These are phyloP conservation scores for Geranomyces michiganensis DNA, from an alignment of 192 early-diverging fungal species.

Conservation along the genomic window DNA sequence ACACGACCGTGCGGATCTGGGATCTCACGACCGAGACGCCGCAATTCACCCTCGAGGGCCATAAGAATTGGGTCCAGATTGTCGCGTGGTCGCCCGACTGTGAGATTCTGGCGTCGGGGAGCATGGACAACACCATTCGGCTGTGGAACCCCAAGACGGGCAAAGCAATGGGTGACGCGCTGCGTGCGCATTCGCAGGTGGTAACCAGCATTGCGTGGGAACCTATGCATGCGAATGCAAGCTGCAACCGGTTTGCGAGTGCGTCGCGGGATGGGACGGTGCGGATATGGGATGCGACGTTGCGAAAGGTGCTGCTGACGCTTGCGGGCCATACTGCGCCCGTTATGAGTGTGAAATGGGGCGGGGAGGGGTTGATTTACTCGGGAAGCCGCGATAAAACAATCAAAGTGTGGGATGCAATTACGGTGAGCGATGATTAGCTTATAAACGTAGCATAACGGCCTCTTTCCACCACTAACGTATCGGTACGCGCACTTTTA, in stretches of 20 bases:
- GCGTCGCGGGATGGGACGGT: slow-evolving; percentile 94
- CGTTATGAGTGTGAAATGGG: slow-evolving; percentile 95
- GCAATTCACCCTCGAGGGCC: slow-evolving; percentile 77
- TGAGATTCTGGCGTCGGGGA: slow-evolving; percentile 79
- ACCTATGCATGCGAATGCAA: slow-evolving; percentile 74
- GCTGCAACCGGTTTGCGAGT: slow-evolving; percentile 80
- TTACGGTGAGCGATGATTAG: too few species aligned
- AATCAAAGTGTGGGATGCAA: slow-evolving; percentile 89
- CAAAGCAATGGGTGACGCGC: slow-evolving; percentile 70
- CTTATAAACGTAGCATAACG: slow-evolving; percentile 35
- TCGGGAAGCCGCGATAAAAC: slow-evolving; percentile 91
- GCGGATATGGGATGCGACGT: slow-evolving; percentile 88
- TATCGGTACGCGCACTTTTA: slow-evolving; percentile 20
- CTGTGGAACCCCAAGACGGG: slow-evolving; percentile 92
- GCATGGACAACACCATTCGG: slow-evolving; percentile 87
- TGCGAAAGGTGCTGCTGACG: slow-evolving; percentile 72
- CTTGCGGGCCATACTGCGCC: slow-evolving; percentile 90
- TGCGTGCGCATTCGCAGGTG: slow-evolving; percentile 85
- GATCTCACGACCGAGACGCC: slow-evolving; percentile 98
- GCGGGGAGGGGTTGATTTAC: slow-evolving; percentile 92
- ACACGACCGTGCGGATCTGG: slow-evolving; percentile 95
- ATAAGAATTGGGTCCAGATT: slow-evolving; percentile 90
- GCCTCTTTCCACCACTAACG: not conserved
- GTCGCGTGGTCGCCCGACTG: slow-evolving; percentile 95
- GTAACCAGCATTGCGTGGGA: slow-evolving; percentile 94